phyloP scores from a whole-genome alignment of 306 rosid genomes.

The Lagenaria siceraria region DNA sequence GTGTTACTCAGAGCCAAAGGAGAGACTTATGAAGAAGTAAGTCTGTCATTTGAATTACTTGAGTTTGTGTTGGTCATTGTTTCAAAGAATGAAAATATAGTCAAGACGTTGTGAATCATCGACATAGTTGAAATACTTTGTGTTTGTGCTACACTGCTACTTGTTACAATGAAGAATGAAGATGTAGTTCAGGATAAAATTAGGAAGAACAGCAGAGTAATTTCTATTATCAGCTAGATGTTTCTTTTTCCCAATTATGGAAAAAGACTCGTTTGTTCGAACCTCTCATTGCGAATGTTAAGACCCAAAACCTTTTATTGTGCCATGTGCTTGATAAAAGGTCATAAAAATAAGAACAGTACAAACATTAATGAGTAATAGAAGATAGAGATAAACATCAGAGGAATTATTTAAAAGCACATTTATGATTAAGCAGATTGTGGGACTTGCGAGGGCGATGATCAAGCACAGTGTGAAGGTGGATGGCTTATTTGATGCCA shows the following conservation, averaged over 20 bases:
- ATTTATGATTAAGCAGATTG: constrained; percentile 37
- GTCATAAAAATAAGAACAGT: not conserved
- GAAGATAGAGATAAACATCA: not conserved
- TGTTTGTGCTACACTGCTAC: not conserved
- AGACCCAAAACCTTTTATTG: not conserved
- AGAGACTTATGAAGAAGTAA: constrained; percentile 83
- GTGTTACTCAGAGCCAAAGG: constrained; percentile 84
- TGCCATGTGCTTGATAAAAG: not conserved
- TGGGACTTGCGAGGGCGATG: constrained; percentile 89
- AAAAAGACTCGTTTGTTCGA: not conserved
- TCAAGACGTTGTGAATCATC: not conserved
- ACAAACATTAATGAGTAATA: not conserved
- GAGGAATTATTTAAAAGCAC: not conserved
- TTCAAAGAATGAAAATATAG: not conserved
- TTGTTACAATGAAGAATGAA: not conserved
- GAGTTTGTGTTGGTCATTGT: not conserved
- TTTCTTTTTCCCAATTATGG: not conserved
- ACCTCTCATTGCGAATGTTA: not conserved
- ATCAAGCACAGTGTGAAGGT: constrained; percentile 55
- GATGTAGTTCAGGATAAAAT: not conserved
- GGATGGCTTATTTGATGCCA: constrained; percentile 65
- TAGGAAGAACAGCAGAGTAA: not conserved
- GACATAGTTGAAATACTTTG: not conserved
- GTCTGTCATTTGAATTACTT: not conserved
- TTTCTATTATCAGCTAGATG: not conserved